Evolutionary conservation across 2,329 filamentous ascomycete genomes (phyloP), one percentile per base, ranked within the genome.

Genomic region (Colletotrichum sublineola): DNA sequence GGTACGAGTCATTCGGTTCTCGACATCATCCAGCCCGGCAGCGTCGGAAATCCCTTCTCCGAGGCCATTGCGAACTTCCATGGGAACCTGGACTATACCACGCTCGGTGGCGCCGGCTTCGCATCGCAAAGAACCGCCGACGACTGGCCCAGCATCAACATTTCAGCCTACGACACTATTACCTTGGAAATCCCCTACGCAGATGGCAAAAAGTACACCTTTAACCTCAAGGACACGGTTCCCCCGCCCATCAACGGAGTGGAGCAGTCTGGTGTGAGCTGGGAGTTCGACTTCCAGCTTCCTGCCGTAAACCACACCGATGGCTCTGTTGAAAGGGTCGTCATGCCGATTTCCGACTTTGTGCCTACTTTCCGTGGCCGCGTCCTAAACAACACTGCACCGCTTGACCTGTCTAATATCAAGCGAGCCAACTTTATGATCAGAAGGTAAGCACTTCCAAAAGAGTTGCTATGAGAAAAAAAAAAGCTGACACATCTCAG

Each of bases 61-160:
- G 46, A 48, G 42, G 36, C 69, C 18, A 36, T 72, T 15, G 89
- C 91, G 81, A 71, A 86, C 82, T 95, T 95, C 82, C 82, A 89
- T 75, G 94, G 94, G 4, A 85, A 85, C 24, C 86, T 96, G 24
- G 93, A 96, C 81, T 94, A 91, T 74, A 87, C 86, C 62, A 90
- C 93, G 0, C 88, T 96, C 0, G 93, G 93, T 29, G 93, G 93
- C 33, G 93, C 94, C 0, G 94, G 94, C 6, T 96, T 97, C 78
- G 94, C 94, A 6, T 94, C 91, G 3, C 94, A 95, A 79, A 88
- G 92, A 55, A 94, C 92, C 8, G 86, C 85, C 46, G 88, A 90
- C 7, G 82, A 87, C 1, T 80, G 86, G 60, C 81, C 85, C 18
- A 81, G 82, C 29, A 93, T 92, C 87, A 88, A 96, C 77, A 81